These are phyloP conservation scores for Trichosporon inkin DNA, from an alignment of 1,284 basidiomycete species.

Conservation along the genomic window DNA sequence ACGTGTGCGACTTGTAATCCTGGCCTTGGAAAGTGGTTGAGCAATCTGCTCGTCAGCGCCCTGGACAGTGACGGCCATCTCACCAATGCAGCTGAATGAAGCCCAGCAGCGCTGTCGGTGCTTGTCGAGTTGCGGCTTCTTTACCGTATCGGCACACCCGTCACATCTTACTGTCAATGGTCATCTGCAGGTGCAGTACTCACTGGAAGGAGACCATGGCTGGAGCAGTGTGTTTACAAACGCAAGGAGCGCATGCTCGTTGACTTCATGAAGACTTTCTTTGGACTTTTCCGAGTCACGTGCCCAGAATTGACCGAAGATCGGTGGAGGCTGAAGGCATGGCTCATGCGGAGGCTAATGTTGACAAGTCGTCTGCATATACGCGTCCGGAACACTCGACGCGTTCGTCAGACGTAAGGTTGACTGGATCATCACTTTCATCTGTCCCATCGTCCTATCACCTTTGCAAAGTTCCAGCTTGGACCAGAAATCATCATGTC, in stretches of 20 bases:
- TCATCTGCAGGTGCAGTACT: conserved; percentile 27
- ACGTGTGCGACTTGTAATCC: conserved; percentile 75
- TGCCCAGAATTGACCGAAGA: neutral
- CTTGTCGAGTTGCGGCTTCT: conserved; percentile 74
- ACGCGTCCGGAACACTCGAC: neutral
- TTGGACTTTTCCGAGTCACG: conserved; percentile 15
- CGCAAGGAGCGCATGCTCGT: neutral
- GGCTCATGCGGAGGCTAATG: neutral
- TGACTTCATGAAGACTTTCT: conserved; percentile 3
- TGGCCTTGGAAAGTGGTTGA: conserved; percentile 68
- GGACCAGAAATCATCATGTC: conserved; percentile 34
- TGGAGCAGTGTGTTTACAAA: neutral
- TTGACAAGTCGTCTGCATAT: neutral
- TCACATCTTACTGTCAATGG: conserved; percentile 52
- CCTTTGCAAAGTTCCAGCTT: too few species aligned
- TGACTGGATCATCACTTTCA: neutral
- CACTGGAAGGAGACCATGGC: conserved; percentile 62
- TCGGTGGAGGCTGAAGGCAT: neutral
- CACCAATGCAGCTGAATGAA: conserved; percentile 71
- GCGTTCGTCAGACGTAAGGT: neutral
- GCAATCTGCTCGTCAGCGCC: conserved; percentile 57
- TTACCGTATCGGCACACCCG: conserved; percentile 74
- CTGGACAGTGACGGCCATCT: conserved; percentile 13
- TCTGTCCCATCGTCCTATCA: neutral
- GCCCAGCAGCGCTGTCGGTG: conserved; percentile 52